Evolutionary conservation across 2,329 filamentous ascomycete species (phyloP), one percentile per base, ranked within the genome.

Genomic region (Ophiosphaerella herpotricha): DNA sequence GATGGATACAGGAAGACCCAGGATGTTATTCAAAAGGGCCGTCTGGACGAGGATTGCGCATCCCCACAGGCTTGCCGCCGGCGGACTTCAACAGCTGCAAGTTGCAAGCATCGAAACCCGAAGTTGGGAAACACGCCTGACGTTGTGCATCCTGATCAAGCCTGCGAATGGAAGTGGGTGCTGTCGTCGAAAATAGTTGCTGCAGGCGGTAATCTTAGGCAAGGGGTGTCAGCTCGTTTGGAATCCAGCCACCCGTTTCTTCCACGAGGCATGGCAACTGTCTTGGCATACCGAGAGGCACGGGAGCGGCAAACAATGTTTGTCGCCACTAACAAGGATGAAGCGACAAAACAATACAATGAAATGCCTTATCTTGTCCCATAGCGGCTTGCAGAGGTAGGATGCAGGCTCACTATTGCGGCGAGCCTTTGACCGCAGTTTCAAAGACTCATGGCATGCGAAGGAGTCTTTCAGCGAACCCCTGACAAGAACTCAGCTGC

Each of bases 161-260:
- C 7, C 26, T 29, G 26, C 26, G 11, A 11, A 11, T 29, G 26
- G 26, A 29, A 29, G 6, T 29, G 11, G 34, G 16, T 36, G 34
- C 8, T 18, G 16, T 7, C 8, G 2, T 36, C n/a, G 8, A 14
- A 36, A 47, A 35, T 36, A 29, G 26, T 29, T 21, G 18, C 26
- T 29, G 26, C 26, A 29, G 26, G 33, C 39, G 33, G 43, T 50
- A 66, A 68, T 68, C 46, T 67, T 32, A 64, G 37, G 65, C 57
- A 67, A 21, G 64, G 62, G 62, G 61, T 33, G 48, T 49, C 54
- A 45, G 54, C 52, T 46, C 48, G 67, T 69, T 71, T 70, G 62
- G 64, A 53, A 58, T 64, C 64, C 66, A 68, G 67, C 67, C 66
- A 67, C 66, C 47, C 48, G 52, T 55, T 52, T 57, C 59, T 60